Percentiles rank a stretch among this genome's conserved stretches.
Conservation (phyloP, 352 stramenopile genomes). For the Globisporangium polare region DNA sequence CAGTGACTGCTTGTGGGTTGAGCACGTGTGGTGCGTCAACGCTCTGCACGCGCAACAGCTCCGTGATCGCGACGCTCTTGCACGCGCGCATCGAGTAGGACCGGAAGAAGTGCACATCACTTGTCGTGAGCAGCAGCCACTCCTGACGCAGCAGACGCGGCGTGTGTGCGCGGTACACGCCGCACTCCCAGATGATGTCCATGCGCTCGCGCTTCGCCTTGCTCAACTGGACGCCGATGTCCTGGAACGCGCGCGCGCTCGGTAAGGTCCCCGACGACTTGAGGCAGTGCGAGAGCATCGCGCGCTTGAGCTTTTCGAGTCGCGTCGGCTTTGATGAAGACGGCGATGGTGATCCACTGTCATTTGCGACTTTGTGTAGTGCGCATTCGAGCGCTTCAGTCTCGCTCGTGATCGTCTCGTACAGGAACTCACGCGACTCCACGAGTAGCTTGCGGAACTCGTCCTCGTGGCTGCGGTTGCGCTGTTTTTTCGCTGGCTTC, state of each 20-base stretch:
- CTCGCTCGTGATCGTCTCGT: constrained; percentile 61
- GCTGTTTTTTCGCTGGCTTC: constrained; percentile 22
- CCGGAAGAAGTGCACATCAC: constrained; percentile 59
- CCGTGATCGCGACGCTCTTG: constrained; percentile 35
- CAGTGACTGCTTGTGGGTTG: background rate
- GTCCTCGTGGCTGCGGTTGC: constrained; percentile 20
- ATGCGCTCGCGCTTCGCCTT: constrained; percentile 44
- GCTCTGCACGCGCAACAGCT: constrained; percentile 40
- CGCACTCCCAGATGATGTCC: constrained; percentile 57
- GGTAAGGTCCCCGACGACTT: constrained; percentile 44
- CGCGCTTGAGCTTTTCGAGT: constrained; percentile 26
- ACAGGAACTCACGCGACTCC: constrained; percentile 65
- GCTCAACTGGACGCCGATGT: constrained; percentile 58
- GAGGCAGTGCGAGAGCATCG: constrained; percentile 59
- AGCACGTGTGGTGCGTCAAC: constrained; percentile 34
- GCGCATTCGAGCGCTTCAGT: constrained; percentile 34
- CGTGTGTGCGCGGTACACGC: constrained; percentile 52
- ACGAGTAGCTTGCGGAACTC: constrained; percentile 47
- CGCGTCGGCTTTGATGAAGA: constrained; percentile 1
- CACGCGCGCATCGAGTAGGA: constrained; percentile 50
- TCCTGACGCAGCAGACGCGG: constrained; percentile 62
- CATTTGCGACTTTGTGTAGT: constrained; percentile 36
- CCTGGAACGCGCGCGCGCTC: constrained; percentile 35
- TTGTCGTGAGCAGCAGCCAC: constrained; percentile 59
- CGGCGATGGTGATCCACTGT: constrained; percentile 11